Base-by-base conservation (phyloP, 1,139 yeast genomes). In the Blastobotrys illinoisensis region DNA sequence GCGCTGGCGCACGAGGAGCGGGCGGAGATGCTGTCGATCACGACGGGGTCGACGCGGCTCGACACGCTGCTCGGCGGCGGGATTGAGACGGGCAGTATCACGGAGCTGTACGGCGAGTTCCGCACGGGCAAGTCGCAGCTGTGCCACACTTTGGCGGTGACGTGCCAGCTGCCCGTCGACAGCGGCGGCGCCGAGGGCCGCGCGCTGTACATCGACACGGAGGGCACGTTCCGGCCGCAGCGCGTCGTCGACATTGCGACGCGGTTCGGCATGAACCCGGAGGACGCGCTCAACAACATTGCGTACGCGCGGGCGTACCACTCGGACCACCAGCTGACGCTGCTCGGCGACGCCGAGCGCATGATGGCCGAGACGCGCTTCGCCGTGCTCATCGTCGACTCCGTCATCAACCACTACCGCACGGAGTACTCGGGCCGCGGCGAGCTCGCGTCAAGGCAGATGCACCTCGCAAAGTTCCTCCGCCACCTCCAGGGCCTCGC, bases 111-210 rank as follows among this genome's bases (percentile, higher is more conserved):
- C 75, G 99, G 99, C 46, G 99, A 93, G 72, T 95, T 91, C 70
- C 83, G 99, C 73, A 93, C 99, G 1, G 99, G 99, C 50, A 93
- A 93, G 70, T 89, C 97, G 5, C 99, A 93, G 74, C 74, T 93
- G 52, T 95, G 99, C 71, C 99, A 95, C 69, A 95, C 99, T 0
- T 77, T 95, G 58, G 97, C 98, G 0, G 97, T 95, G 9, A 91
- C 98, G 1, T 93, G 98, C 69, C 99, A 93, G 71, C 75, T 93
- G 56, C 99, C 99, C 2, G 83, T 93, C 50, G 98, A 93, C 68
- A 87, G 88, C 88, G 98, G 98, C 47, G 99, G 99, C 56, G 99
- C 98, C 51, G 99, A 93, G 74, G 99, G 99, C 44, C 90, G 95
- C 70, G 93, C 98, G 71, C 77, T 95, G 56, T 95, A 88, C 68